Conservation (phyloP, 805 yeast species). For the Nakazawaea siamensis region DNA sequence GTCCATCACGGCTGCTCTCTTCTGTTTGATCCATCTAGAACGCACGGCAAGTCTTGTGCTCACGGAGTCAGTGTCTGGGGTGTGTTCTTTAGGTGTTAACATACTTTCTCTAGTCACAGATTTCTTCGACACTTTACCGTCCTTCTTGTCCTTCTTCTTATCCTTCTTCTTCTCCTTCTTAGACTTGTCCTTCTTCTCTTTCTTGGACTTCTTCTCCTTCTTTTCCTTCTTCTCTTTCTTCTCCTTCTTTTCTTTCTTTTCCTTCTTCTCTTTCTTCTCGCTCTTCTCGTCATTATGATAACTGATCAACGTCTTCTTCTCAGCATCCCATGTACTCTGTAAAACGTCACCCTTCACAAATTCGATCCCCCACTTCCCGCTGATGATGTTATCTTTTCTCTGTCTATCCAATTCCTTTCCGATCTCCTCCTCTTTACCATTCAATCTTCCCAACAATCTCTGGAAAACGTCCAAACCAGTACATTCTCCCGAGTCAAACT, state of each 20-base stretch:
- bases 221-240: constrained; percentile 19
- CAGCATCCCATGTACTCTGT: constrained; percentile 75
- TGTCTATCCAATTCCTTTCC: constrained; percentile 59
- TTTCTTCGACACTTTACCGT: constrained; percentile 15
- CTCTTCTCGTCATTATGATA: constrained; percentile 16
- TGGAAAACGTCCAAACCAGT: constrained; percentile 93
- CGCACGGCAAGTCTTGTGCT: constrained; percentile 65
- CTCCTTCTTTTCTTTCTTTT: constrained; percentile 18
- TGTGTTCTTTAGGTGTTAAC: constrained; percentile 27
- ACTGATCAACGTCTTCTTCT: constrained; percentile 18
- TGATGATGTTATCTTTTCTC: constrained; percentile 60
- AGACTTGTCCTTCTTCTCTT: constrained; percentile 17
- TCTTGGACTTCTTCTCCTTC: constrained; percentile 16
- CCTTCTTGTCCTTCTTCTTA: constrained; percentile 16
- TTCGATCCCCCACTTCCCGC: constrained; percentile 82
- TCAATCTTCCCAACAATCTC: constrained; percentile 77
- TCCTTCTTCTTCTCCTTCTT: constrained; percentile 17
- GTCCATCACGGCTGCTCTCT: constrained; percentile 88
- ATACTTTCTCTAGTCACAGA: constrained; percentile 31
- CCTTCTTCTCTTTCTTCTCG: constrained; percentile 11
- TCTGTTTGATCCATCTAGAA: constrained; percentile 82
- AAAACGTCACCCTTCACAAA: constrained; percentile 82
- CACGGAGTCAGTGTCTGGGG: constrained; percentile 21
- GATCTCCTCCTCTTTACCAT: constrained; percentile 72
- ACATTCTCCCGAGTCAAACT: constrained; percentile 73